A percentile compares a stretch with the other conserved stretches of the same genome.
Conservation (phyloP, 2,329 filamentous ascomycete species). For the Penicillium sp. region DNA sequence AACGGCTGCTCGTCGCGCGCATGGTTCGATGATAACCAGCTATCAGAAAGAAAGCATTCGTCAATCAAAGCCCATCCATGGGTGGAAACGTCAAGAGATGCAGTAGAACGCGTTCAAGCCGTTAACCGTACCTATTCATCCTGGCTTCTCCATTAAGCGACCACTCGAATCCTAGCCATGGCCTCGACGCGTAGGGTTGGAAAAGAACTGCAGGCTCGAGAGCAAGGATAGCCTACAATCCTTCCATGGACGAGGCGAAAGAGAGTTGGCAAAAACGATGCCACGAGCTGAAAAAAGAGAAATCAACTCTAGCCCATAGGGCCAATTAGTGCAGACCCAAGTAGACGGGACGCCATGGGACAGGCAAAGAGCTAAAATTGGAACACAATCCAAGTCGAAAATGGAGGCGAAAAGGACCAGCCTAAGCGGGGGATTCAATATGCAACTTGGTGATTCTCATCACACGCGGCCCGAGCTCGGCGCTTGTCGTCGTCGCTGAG, state of each 20-base stretch:
- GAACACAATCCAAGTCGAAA: constrained; percentile 10
- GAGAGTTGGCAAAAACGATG: constrained; percentile 11
- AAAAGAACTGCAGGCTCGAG: constrained; percentile 11
- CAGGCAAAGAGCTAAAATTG: constrained; percentile 18
- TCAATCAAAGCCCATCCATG: constrained; percentile 20
- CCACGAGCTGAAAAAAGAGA: constrained; percentile 14
- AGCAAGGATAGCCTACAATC: neutral
- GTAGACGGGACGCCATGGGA: constrained; percentile 12
- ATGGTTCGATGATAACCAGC: constrained; percentile 31
- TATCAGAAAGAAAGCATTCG: constrained; percentile 18
- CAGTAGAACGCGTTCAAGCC: constrained; percentile 6
- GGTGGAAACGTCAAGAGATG: no score
- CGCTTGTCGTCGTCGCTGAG: constrained; percentile 26
- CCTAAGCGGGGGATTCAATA: constrained; percentile 19
- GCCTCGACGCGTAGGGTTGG: constrained; percentile 17
- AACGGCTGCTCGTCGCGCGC: constrained; percentile 30
- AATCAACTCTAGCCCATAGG: constrained; percentile 11
- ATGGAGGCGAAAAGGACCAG: neutral
- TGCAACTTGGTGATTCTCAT: constrained; percentile 29
- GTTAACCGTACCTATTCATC: constrained; percentile 37
- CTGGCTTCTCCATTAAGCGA: constrained; percentile 26
- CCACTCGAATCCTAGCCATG: constrained; percentile 28
- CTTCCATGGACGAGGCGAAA: neutral
- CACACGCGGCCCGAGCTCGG: constrained; percentile 29
- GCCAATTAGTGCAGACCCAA: constrained; percentile 17